Evolutionary conservation across 148 eudicot genomes (phyloP), one percentile per base, ranked within the genome.

Genomic region (Persicaria maculosa): DNA sequence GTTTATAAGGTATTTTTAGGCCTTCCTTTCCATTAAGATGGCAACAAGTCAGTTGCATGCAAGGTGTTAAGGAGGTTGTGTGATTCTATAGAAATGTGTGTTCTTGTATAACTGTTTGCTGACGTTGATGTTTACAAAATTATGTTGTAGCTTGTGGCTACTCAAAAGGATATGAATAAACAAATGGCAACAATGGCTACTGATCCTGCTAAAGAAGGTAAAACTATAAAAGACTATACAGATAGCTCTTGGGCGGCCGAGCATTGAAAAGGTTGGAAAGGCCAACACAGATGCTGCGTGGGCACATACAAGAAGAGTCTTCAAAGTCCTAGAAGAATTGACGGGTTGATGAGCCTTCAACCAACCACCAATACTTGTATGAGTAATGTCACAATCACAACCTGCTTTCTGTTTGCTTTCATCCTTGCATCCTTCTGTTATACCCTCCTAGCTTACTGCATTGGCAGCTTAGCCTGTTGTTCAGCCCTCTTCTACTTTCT

Each of bases 201-300:
- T 75, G 85, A 68, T 25, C 69, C 69, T 76, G 84, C 86, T 50
- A 96, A 89, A 87, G 99, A 96, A 85, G 89, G 90, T 25, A 87
- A 72, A 85, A n/a, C n/a, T n/a, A n/a, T n/a, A n/a, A n/a, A n/a
- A 89, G 97, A 80, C 81, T 89, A 16, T n/a, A n/a, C 97, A 92
- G 83, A 87, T 87, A 59, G 85, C 90, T 83, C 65, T 90, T n/a
- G 93, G 91, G 74, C 78, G 82, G n/a, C n/a, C n/a, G 72, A 82
- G 78, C 81, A 84, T 89, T 82, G 99, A 96, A 81, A 96, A 92
- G 83, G 77, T 81, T 79, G 77, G 74, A 25, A 92, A 90, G 86
- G 89, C 97, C 72, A 92, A 90, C 83, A 47, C 74, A 69, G 97
- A 96, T 84, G 97, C 97, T 81, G 75, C 90, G 50, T 90, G 97